phyloP scores from a whole-genome alignment of 441 rosid species.

The Brassica balearica region DNA sequence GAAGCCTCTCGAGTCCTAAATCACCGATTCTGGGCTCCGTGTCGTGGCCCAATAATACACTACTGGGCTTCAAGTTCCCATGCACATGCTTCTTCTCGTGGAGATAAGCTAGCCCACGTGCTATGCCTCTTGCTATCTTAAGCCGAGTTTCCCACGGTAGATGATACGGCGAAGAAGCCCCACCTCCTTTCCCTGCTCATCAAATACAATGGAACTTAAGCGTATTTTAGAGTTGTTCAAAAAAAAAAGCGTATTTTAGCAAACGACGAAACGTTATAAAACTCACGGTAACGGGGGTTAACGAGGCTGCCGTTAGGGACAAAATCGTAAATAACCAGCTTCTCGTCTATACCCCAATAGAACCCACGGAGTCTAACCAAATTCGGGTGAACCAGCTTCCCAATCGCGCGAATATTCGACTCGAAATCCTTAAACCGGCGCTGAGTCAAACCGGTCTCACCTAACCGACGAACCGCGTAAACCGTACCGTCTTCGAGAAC shows the following conservation, averaged over 20 bases:
- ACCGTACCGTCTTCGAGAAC: slow-evolving; percentile 81
- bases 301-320: slow-evolving; percentile 92
- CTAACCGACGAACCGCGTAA: slow-evolving; percentile 82
- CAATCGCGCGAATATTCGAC: slow-evolving; percentile 71
- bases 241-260: neutral
- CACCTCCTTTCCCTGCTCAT: slow-evolving; percentile 61
- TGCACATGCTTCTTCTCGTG: slow-evolving; percentile 93
- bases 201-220: neutral
- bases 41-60: slow-evolving; percentile 65
- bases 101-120: slow-evolving; percentile 79
- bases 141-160: slow-evolving; percentile 85
- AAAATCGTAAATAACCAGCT: slow-evolving; percentile 83
- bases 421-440: slow-evolving; percentile 87
- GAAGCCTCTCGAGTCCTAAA: slow-evolving; percentile 83
- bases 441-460: slow-evolving; percentile 71
- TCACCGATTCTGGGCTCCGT: slow-evolving; percentile 86
- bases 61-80: slow-evolving; percentile 82
- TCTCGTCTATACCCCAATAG: slow-evolving; percentile 86
- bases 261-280: neutral
- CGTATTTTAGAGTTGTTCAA: neutral
- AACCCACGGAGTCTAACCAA: slow-evolving; percentile 84
- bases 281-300: slow-evolving; percentile 86
- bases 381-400: slow-evolving; percentile 85
- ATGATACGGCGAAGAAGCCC: slow-evolving; percentile 68
- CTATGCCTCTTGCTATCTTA: slow-evolving; percentile 75